A percentile compares a stretch with the other conserved stretches of the same genome.
These are phyloP conservation scores for Fusarium sp. DNA, from an alignment of 2,329 filamentous ascomycete genomes.

Conservation along the genomic window DNA sequence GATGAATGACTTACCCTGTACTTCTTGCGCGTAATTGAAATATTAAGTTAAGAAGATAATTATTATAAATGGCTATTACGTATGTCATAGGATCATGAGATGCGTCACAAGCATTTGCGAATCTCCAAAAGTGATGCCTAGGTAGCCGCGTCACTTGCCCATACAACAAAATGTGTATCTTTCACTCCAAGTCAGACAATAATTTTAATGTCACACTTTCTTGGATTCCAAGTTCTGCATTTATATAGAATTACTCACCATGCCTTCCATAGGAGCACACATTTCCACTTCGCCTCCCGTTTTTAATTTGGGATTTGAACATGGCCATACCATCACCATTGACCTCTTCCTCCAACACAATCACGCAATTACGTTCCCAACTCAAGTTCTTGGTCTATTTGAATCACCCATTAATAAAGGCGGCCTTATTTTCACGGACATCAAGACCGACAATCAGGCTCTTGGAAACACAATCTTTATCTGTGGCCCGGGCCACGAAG, in stretches of 20 bases:
- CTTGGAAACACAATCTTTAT: not conserved
- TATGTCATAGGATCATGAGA: rapidly evolving
- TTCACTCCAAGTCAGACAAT: not conserved
- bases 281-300: rapidly evolving
- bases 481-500: rapidly evolving
- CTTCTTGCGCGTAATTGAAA: too few species aligned
- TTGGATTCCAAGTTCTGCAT: not conserved
- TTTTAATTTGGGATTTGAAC: not conserved
- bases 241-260: rapidly evolving
- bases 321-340: not conserved
- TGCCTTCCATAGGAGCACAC: not conserved
- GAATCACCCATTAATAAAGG: not conserved
- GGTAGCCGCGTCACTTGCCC: not conserved
- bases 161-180: not conserved
- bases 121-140: not conserved
- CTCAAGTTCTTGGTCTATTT: not conserved
- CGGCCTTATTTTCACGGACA: not conserved
- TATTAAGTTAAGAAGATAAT: too few species aligned
- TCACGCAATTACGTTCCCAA: not conserved
- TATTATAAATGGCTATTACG: rapidly evolving
- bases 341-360: not conserved
- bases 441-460: not conserved
- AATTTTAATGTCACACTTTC: rapidly evolving
- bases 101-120: not conserved
- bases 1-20: not conserved